Evolutionary conservation across 1,139 yeast species (phyloP), one percentile per base, ranked within the genome.

Genomic region (Debaryomyces coudertii): DNA sequence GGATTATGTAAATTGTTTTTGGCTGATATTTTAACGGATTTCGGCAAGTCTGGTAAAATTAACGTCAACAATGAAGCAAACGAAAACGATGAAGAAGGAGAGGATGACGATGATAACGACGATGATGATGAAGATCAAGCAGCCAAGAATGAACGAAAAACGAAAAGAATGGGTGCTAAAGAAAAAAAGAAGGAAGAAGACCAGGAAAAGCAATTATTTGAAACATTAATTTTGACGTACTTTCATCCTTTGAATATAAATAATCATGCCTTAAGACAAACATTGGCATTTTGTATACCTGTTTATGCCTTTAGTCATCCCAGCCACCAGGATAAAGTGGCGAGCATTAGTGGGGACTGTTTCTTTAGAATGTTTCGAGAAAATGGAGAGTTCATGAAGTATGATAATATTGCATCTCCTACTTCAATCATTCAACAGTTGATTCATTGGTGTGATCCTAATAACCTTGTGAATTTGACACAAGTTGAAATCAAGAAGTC

Each of bases 361-460:
- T 65, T 90, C 36, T 71, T 75, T 46, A 73, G 95, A 53, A 65
- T 87, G 49, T 77, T 76, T 48, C 63, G 74, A 15, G 71, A 65
- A 5, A 71, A 68, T 12, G 61, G 56, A 46, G 47, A 55, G 53
- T 57, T 62, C 41, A 47, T 56, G 20, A 49, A 56, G 11, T 58
- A 58, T 15, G 68, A 70, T 47, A 58, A 63, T 16, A 52, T 68
- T 7, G 62, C 76, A 57, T 57, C 81, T 12, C 86, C 93, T 0
- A 71, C 76, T 14, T 74, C 75, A n/a, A 79, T 90, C 1, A 67
- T 88, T 23, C 92, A 87, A 53, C 96, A 89, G 58, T 66, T 92
- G 40, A 71, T 87, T 23, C 83, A 85, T 56, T 89, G 97, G 96
- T 87, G 96, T 31, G 95, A 90, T 62, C 96, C 97, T 0, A 67